phyloP scores from a whole-genome alignment of 2,329 filamentous ascomycete species.

The Xylariaceae sp. region DNA sequence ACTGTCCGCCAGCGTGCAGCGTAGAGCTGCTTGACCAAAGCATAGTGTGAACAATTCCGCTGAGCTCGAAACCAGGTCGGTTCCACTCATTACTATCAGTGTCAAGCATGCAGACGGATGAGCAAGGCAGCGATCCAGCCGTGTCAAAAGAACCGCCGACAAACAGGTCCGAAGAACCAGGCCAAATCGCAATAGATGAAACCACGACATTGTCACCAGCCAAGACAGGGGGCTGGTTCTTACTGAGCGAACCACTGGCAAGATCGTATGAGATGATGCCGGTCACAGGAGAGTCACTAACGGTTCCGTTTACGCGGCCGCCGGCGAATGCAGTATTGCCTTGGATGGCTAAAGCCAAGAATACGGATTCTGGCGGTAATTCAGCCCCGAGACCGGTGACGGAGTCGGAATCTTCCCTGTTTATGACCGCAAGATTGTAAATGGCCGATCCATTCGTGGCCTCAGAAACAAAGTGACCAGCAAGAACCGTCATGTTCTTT shows the following conservation, averaged over 20 bases:
- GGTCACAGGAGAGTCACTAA: conserved; percentile 57
- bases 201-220: conserved; percentile 66
- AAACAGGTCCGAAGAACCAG: conserved; percentile 68
- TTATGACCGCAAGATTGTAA: conserved; percentile 76
- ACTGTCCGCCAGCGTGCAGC: conserved; percentile 71
- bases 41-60: conserved; percentile 65
- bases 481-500: conserved; percentile 80
- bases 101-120: conserved; percentile 75
- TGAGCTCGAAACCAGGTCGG: conserved; percentile 66
- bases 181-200: conserved; percentile 68
- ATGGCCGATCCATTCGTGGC: conserved; percentile 64
- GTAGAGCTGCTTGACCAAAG: conserved; percentile 69
- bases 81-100: conserved; percentile 69
- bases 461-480: conserved; percentile 74
- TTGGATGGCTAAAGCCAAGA: conserved; percentile 64
- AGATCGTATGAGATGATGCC: conserved; percentile 82
- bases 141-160: conserved; percentile 80
- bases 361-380: conserved; percentile 66
- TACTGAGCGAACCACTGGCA: conserved; percentile 53
- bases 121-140: conserved; percentile 78
- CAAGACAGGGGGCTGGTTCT: conserved; percentile 68
- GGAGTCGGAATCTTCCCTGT: conserved; percentile 61
- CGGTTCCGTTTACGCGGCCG: conserved; percentile 67
- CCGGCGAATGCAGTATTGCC: conserved; percentile 73
- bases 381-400: conserved; percentile 65